phyloP scores from a whole-genome alignment of 2,329 filamentous ascomycete genomes.

The Aspergillus neoniger region DNA sequence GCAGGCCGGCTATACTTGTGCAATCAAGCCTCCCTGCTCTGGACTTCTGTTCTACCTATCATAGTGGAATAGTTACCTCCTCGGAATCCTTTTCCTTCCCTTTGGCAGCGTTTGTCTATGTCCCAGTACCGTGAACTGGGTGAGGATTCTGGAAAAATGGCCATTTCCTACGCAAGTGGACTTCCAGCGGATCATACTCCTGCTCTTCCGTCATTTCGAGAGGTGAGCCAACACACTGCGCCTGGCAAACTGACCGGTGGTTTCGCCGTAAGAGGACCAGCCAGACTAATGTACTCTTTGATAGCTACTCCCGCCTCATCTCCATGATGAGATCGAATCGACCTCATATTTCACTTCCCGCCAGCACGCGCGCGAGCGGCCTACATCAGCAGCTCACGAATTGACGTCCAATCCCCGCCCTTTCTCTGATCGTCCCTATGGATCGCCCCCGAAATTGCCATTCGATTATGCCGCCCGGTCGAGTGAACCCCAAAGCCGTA shows the following conservation, averaged over 20 bases:
- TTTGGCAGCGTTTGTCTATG: slow-evolving; percentile 32
- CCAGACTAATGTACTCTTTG: slow-evolving; percentile 12
- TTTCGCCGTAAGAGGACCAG: not conserved
- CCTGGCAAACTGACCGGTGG: not conserved
- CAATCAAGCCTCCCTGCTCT: slow-evolving; percentile 8
- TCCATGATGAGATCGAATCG: slow-evolving; percentile 47
- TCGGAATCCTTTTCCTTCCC: not conserved
- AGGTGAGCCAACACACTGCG: slow-evolving; percentile 30
- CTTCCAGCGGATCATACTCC: slow-evolving; percentile 35
- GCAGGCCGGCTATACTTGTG: slow-evolving; percentile 24
- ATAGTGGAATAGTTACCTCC: slow-evolving; percentile 5
- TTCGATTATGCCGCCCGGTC: slow-evolving; percentile 28
- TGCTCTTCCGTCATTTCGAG: slow-evolving; percentile 42
- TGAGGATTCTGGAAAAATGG: slow-evolving; percentile 40
- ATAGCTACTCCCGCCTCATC: slow-evolving; percentile 43
- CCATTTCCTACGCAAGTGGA: slow-evolving; percentile 41
- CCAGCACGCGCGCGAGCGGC: slow-evolving; percentile 33
- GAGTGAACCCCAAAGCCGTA: slow-evolving; percentile 19
- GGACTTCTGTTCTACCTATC: not conserved
- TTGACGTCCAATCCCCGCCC: slow-evolving; percentile 33
- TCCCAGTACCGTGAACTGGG: slow-evolving; percentile 36
- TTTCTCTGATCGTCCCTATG: slow-evolving; percentile 26
- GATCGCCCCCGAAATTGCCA: slow-evolving; percentile 23
- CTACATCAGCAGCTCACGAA: slow-evolving; percentile 31
- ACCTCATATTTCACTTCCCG: slow-evolving; percentile 36